A percentile compares a stretch with the other conserved stretches of the same genome.
These are phyloP conservation scores for Populus davidiana DNA, from an alignment of 345 rosid genomes.

Conservation along the genomic window DNA sequence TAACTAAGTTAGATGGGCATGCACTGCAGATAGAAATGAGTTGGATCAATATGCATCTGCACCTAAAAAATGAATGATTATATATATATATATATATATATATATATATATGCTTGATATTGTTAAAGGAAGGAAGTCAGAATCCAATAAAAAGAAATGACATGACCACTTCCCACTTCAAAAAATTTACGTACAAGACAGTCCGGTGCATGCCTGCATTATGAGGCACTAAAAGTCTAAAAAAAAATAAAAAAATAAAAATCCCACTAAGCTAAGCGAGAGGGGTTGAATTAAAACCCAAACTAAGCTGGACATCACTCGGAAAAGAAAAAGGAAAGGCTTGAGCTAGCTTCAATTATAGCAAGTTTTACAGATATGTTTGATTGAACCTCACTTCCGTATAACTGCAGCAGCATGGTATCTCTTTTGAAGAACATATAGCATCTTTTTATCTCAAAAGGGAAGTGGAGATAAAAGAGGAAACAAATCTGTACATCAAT, in stretches of 20 bases:
- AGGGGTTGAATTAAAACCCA: not conserved
- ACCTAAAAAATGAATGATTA: not conserved
- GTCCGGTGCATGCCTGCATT: not conserved
- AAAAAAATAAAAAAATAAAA: no score
- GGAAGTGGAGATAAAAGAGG: not conserved
- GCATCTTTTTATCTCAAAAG: conserved; percentile 7
- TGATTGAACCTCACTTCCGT: conserved; percentile 20
- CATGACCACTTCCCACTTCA: not conserved
- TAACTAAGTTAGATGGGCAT: not conserved
- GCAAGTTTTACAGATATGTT: not conserved
- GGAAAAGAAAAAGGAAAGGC: not conserved
- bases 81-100: no score
- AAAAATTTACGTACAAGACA: not conserved
- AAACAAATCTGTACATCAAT: no score
- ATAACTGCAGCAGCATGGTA: not conserved
- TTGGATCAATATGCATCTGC: not conserved
- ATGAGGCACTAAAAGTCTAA: not conserved
- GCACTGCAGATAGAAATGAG: not conserved
- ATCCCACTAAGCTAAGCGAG: not conserved
- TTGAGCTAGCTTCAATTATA: not conserved
- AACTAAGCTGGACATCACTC: conserved; percentile 14
- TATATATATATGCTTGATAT: not conserved
- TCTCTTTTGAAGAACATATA: conserved; percentile 10
- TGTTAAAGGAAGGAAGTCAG: conserved; percentile 1
- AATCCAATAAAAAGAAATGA: conserved; percentile 1